phyloP scores from a whole-genome alignment of 306 rosid species.

The Benincasa hispida region DNA sequence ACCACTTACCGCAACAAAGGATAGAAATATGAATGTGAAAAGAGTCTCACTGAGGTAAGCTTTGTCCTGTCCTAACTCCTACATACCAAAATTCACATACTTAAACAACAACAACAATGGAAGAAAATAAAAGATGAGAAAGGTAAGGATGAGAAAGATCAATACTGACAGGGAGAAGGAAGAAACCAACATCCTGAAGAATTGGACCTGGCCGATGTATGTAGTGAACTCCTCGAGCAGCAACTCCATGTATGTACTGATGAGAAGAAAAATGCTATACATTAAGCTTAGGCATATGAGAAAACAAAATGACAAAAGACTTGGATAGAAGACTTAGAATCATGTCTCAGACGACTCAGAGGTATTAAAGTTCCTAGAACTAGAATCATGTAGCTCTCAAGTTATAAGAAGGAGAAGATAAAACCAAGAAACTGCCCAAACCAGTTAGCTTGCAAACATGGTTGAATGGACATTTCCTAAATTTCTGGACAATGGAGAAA shows the following conservation, averaged over 20 bases:
- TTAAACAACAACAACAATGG: not conserved
- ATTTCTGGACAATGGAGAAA: not conserved
- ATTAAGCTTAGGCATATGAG: not conserved
- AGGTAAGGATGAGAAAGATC: not conserved
- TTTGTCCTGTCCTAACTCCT: conserved; percentile 88
- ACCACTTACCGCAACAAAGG: conserved; percentile 67
- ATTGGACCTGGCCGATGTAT: conserved; percentile 84
- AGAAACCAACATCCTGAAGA: conserved; percentile 85
- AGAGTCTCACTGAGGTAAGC: conserved; percentile 88
- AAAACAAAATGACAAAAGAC: not conserved
- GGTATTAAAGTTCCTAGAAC: not conserved
- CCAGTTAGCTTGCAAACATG: not conserved
- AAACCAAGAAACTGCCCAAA: not conserved
- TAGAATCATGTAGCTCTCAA: not conserved
- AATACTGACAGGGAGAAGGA: conserved; percentile 64
- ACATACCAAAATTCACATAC: not conserved
- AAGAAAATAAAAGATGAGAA: conserved; percentile 7
- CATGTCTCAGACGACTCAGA: not conserved
- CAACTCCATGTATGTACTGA: conserved; percentile 93
- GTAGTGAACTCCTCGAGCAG: conserved; percentile 95
- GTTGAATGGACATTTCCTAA: not conserved
- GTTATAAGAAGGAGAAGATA: not conserved
- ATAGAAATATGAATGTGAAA: conserved; percentile 60
- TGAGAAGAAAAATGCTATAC: conserved; percentile 11
- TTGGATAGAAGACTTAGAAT: not conserved